A percentile compares a stretch with the other conserved stretches of the same genome.
Conservation (phyloP, 345 rosid species). For the Bruguiera parviflora region DNA sequence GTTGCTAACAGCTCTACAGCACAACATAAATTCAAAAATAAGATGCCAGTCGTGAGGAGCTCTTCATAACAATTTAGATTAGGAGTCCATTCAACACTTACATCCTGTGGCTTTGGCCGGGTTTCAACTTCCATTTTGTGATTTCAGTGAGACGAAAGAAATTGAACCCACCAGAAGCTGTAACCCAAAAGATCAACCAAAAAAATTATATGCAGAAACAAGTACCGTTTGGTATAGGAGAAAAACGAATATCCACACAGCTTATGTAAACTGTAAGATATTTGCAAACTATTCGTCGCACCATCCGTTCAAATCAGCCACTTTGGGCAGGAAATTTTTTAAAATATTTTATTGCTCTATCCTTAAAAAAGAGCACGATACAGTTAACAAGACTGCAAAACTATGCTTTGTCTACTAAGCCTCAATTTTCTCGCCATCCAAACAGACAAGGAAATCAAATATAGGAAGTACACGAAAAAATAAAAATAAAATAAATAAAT, state of each 20-base stretch:
- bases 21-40: neutral
- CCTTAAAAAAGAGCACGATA: too few relatives aligned
- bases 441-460: too few relatives aligned
- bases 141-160: conserved; percentile 1
- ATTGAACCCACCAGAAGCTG: conserved; percentile 15
- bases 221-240: neutral
- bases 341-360: too few relatives aligned
- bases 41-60: too few relatives aligned
- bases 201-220: neutral
- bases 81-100: conserved; percentile 18
- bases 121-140: conserved; percentile 24
- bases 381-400: too few relatives aligned
- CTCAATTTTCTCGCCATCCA: too few relatives aligned
- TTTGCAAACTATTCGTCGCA: neutral
- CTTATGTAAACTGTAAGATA: too few relatives aligned
- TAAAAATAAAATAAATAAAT: too few relatives aligned
- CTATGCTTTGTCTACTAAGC: too few relatives aligned
- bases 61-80: neutral
- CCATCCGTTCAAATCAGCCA: neutral
- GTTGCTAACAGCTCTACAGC: neutral
- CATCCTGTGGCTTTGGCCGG: conserved; percentile 19
- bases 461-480: too few relatives aligned
- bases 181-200: conserved; percentile 2
- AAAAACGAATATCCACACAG: neutral
- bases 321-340: too few relatives aligned